A percentile compares a stretch with the other conserved stretches of the same genome.
phyloP scores from a whole-genome alignment of 331 rosid species.

The Arachis monticola region DNA sequence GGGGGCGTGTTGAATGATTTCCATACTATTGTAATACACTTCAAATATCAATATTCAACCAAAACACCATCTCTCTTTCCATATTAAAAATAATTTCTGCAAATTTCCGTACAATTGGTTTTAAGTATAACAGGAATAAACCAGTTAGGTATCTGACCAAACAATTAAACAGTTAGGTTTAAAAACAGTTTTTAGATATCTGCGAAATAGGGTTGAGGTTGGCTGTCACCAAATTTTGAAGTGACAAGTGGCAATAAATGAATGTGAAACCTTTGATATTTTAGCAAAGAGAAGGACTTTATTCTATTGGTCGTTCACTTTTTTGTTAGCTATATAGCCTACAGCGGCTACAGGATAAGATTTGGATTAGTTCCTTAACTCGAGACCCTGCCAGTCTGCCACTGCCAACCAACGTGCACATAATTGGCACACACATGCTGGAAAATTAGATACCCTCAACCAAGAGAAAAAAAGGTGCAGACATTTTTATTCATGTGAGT shows the following conservation, averaged over 20 bases:
- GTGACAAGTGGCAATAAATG: background rate
- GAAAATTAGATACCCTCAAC: background rate
- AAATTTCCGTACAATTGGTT: background rate
- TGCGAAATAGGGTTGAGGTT: background rate
- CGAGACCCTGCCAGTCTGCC: too few species aligned
- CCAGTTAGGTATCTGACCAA: background rate
- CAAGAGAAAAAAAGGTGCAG: background rate
- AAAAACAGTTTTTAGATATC: background rate
- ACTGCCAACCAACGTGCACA: background rate
- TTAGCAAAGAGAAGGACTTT: background rate
- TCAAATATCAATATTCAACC: too few species aligned
- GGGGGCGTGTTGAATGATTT: too few species aligned
- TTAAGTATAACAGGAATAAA: background rate
- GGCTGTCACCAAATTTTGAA: background rate
- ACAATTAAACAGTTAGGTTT: background rate
- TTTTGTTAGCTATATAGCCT: background rate
- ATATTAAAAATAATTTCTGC: too few species aligned
- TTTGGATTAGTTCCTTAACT: background rate
- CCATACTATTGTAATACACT: too few species aligned
- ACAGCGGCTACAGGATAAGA: slow-evolving; percentile 23
- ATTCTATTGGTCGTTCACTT: slow-evolving; percentile 2
- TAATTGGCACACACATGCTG: background rate
- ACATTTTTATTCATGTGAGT: background rate
- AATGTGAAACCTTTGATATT: slow-evolving; percentile 27
- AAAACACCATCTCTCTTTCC: too few species aligned